Conservation (phyloP, 2,329 filamentous ascomycete species). For the Beauveria sp. region DNA sequence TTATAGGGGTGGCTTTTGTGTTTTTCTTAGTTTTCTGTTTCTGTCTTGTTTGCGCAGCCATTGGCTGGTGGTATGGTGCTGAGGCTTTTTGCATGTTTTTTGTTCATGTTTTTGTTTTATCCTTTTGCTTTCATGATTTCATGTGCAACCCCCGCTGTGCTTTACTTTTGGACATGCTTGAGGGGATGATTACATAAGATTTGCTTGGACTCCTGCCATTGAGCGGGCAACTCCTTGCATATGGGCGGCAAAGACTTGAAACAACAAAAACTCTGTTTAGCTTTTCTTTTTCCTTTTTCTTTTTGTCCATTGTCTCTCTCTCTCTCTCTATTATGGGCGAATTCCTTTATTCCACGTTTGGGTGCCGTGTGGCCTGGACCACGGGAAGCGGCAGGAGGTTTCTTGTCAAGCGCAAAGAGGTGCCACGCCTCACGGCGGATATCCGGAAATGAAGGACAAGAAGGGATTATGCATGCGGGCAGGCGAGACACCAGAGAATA, state of each 20-base stretch:
- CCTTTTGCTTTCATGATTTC: not conserved
- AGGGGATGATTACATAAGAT: not conserved
- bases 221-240: not conserved
- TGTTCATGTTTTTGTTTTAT: not conserved
- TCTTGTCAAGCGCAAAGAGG: not conserved
- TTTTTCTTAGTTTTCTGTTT: not conserved
- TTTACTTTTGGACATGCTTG: slow-evolving; percentile 3
- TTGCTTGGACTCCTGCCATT: not conserved
- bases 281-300: not conserved
- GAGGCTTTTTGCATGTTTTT: not conserved
- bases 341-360: not conserved
- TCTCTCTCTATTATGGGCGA: not conserved
- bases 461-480: not conserved
- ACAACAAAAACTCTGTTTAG: not conserved
- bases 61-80: not conserved
- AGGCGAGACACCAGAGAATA: not conserved
- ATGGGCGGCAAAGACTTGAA: slow-evolving; percentile 2
- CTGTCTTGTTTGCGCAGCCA: not conserved
- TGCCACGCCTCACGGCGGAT: not conserved
- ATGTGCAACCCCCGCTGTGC: not conserved
- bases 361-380: not conserved
- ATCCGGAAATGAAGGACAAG: not conserved
- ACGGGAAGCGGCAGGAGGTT: not conserved
- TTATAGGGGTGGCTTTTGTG: slow-evolving; percentile 1
- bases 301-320: not conserved